Percentiles rank a stretch among this genome's conserved stretches.
Evolutionary conservation across 306 rosid genomes (phyloP).

Genomic region (Albizia julibrissin): DNA sequence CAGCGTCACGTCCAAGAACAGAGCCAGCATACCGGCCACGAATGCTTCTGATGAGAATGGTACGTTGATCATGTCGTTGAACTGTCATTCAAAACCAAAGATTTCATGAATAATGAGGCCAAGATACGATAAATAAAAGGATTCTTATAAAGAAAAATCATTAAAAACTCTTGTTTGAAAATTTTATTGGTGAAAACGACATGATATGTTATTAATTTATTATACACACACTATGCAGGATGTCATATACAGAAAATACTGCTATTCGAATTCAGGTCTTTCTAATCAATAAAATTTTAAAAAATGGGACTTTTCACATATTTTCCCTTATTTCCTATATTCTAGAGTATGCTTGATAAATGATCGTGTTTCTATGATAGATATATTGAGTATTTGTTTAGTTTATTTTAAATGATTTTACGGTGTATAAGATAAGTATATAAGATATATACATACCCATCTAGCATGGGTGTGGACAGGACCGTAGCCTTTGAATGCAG

Average conservation of each 20-base stretch:
- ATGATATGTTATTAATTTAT: too few species aligned
- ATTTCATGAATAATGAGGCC: not conserved
- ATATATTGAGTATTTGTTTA: not conserved
- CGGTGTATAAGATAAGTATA: too few species aligned
- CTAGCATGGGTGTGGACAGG: conserved; percentile 87
- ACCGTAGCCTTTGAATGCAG: conserved; percentile 75
- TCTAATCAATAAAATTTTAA: too few species aligned
- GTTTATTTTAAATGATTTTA: not conserved
- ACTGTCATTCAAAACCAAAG: conserved; percentile 43
- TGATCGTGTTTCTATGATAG: not conserved
- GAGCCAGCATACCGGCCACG: conserved; percentile 75
- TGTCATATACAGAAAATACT: too few species aligned
- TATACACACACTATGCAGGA: too few species aligned
- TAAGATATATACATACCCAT: conserved; percentile 58
- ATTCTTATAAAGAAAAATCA: too few species aligned
- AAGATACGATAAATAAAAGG: too few species aligned
- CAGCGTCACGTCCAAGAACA: conserved; percentile 67
- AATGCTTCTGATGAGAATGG: conserved; percentile 84
- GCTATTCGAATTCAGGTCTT: too few species aligned
- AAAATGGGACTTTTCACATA: too few species aligned
- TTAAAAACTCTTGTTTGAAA: too few species aligned
- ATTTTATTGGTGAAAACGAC: too few species aligned
- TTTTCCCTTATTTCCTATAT: not conserved
- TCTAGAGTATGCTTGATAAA: not conserved
- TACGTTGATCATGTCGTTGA: conserved; percentile 94